Conservation (phyloP, 352 stramenopile genomes). For the Globisporangium uncinulatum region DNA sequence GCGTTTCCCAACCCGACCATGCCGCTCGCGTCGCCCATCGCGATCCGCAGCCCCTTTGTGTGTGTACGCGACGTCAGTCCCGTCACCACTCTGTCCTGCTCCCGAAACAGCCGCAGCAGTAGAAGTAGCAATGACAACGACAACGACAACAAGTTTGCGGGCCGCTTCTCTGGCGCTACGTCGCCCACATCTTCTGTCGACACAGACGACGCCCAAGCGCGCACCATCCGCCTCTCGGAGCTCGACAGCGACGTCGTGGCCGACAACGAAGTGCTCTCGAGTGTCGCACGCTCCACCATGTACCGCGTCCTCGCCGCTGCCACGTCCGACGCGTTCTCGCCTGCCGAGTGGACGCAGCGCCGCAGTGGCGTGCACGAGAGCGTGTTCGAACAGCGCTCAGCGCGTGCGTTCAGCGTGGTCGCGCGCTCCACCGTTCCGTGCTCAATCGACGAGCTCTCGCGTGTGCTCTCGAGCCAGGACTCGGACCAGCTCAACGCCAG, state of each 20-base stretch:
- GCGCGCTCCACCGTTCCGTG: slow-evolving; percentile 18
- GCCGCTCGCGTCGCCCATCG: neutral
- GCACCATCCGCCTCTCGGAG: neutral
- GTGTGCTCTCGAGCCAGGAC: slow-evolving; percentile 16
- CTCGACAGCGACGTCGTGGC: neutral
- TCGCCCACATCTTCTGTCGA: slow-evolving; percentile 5
- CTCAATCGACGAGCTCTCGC: slow-evolving; percentile 19
- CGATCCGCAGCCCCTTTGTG: slow-evolving; percentile 10
- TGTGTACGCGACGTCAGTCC: neutral
- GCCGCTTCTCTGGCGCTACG: slow-evolving; percentile 6
- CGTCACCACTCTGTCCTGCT: too few species aligned
- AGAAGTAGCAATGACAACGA: neutral
- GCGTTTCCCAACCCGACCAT: neutral
- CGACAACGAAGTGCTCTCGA: slow-evolving; percentile 10
- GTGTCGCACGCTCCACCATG: slow-evolving; percentile 10
- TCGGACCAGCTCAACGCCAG: slow-evolving; percentile 25
- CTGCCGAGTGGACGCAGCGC: slow-evolving; percentile 8
- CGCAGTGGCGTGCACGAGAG: neutral
- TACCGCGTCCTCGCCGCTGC: slow-evolving; percentile 9
- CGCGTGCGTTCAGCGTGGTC: slow-evolving; percentile 12
- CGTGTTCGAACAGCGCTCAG: slow-evolving; percentile 9
- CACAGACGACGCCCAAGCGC: neutral
- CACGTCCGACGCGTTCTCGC: slow-evolving; percentile 2
- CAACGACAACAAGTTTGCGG: neutral
- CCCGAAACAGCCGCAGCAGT: neutral